Base-by-base conservation (phyloP, 2,329 filamentous ascomycete genomes). In the Xylariaceae sp. region DNA sequence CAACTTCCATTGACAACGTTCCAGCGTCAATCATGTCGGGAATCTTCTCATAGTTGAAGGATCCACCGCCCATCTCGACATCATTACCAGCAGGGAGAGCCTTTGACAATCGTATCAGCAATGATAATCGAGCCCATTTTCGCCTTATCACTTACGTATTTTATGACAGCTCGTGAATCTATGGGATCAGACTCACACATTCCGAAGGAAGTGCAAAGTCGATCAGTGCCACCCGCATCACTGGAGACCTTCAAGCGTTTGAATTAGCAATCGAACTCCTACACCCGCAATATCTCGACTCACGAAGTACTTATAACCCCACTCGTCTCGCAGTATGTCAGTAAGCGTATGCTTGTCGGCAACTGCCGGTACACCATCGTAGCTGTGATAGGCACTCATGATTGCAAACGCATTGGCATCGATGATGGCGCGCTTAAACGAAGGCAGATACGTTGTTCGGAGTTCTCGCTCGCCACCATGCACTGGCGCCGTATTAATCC, bases 1-100 rank as follows among this genome's bases (percentile, higher is more conserved):
- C 82, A 30, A 81, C 68, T 4, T 79, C 74, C 34, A 84, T 76
- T 48, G 83, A 78, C 1, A 91, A 74, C 58, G 82, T 84, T 0
- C 86, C 86, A 1, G 80, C 77, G 56, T 82, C 73, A 13, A 90
- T 78, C 53, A 90, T 78, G 34, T 82, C 76, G 4, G 87, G 85
- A 55, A 91, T 89, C 42, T 78, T 81, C 64, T 84, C 78, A 68
- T 85, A 88, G 69, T 85, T 90, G 76, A 83, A 90, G 17, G 84
- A 87, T 17, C 88, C 88, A 45, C 88, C 88, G 10, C 88, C 88
- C 88, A 90, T 90, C 67, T 91, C 88, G 10, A 88, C 80, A 65
- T 90, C 88, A 53, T 85, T 88, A 2, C 88, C 88, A 3, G 87
- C 85, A 0, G 84, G 83, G 3, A 91, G 78, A 7, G 84, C 76